These are phyloP conservation scores for Nicotiana benthamiana DNA, from an alignment of 257 asterid species.

Conservation along the genomic window DNA sequence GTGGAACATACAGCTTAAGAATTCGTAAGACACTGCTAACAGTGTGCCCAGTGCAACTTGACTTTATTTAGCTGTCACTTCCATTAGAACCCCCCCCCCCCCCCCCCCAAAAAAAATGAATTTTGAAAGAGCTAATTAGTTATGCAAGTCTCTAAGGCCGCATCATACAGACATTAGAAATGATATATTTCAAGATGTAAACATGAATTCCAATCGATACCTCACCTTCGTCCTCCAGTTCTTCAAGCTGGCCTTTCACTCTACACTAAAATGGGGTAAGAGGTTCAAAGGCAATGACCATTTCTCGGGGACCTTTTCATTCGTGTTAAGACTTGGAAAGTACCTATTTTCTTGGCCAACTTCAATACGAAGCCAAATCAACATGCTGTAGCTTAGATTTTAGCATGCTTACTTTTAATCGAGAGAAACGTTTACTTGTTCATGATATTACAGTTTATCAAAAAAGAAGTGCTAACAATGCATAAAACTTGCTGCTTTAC, in stretches of 20 bases:
- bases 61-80: neutral
- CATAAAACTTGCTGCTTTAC: neutral
- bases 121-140: neutral
- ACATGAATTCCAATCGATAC: neutral
- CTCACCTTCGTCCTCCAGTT: neutral
- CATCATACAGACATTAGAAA: neutral
- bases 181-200: neutral
- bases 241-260: neutral
- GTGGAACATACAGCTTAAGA: neutral
- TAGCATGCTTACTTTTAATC: neutral
- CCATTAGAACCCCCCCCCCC: neutral
- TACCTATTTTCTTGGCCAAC: neutral
- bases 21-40: neutral
- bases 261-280: neutral
- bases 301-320: neutral
- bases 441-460: neutral
- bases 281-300: neutral
- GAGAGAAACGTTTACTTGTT: neutral
- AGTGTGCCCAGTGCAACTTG: neutral
- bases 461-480: neutral
- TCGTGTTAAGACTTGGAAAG: neutral
- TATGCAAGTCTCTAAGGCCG: neutral
- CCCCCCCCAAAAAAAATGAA: neutral
- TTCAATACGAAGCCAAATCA: neutral
- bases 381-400: neutral